Evolutionary conservation across 2,329 filamentous ascomycete species (phyloP).

Genomic region (Colletotrichum horii): DNA sequence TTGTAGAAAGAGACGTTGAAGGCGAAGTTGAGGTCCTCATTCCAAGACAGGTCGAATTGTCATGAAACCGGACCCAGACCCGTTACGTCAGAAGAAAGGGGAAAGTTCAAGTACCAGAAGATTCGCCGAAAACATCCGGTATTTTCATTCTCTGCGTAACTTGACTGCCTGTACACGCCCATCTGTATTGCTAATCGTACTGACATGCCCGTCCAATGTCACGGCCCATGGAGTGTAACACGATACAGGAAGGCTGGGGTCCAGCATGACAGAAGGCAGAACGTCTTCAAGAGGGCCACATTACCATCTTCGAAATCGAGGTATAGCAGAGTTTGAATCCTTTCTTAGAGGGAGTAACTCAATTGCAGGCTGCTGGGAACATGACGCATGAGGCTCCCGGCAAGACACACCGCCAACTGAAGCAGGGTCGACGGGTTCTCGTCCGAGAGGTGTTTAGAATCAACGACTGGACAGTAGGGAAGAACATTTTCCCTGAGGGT

Average conservation of each 20-base stretch:
- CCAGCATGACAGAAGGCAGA: background rate
- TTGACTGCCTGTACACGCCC: background rate
- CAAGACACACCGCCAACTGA: background rate
- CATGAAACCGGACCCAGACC: background rate
- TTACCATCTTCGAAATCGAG: background rate
- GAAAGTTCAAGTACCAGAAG: background rate
- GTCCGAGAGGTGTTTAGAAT: fast-evolving
- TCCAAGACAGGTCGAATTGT: background rate
- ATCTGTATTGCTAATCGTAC: background rate
- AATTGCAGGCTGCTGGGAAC: background rate
- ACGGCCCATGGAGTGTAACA: background rate
- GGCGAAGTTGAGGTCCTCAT: background rate
- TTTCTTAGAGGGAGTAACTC: background rate
- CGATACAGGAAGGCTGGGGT: background rate
- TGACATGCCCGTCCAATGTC: background rate
- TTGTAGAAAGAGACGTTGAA: background rate
- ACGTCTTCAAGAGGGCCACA: background rate
- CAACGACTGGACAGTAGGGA: background rate
- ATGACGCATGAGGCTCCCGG: background rate
- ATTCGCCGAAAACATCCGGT: background rate
- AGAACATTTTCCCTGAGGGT: background rate
- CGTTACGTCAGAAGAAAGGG: background rate
- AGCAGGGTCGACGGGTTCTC: background rate
- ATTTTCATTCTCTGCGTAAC: background rate
- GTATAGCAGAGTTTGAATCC: background rate